Percentiles rank a stretch among this genome's conserved stretches.
These are phyloP conservation scores for Macadamia integrifolia DNA, from an alignment of 164 flowering plant genomes.

Conservation along the genomic window DNA sequence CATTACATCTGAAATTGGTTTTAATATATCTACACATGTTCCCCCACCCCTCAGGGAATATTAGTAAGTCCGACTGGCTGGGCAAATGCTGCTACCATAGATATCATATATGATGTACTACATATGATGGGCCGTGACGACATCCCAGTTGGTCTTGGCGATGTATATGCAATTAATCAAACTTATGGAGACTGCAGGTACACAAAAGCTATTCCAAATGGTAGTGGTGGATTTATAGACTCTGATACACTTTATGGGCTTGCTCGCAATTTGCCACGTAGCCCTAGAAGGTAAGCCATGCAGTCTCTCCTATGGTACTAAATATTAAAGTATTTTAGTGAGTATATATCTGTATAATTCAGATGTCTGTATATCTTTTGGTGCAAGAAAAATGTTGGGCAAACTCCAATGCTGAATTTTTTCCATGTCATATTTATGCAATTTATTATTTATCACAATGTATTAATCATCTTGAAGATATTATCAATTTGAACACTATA, in stretches of 20 bases:
- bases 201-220: slow-evolving; percentile 72
- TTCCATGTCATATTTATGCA: background rate
- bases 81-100: slow-evolving; percentile 94
- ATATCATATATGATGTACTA: slow-evolving; percentile 74
- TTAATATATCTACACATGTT: background rate
- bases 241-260: slow-evolving; percentile 90
- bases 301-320: background rate
- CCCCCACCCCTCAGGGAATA: slow-evolving; percentile 51
- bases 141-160: slow-evolving; percentile 88
- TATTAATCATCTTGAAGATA: too few species aligned
- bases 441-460: background rate
- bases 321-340: background rate
- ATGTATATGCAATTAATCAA: slow-evolving; percentile 55
- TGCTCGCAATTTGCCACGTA: slow-evolving; percentile 72
- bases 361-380: background rate
- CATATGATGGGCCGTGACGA: slow-evolving; percentile 99
- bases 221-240: slow-evolving; percentile 85
- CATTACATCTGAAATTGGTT: background rate
- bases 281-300: slow-evolving; percentile 71
- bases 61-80: slow-evolving; percentile 86
- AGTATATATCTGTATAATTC: too few species aligned
- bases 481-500: too few species aligned
- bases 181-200: slow-evolving; percentile 85
- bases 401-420: background rate
- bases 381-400: background rate